Evolutionary conservation across 2,329 filamentous ascomycete genomes (phyloP), one percentile per base, ranked within the genome.

Genomic region (Penicillium verrucosum): DNA sequence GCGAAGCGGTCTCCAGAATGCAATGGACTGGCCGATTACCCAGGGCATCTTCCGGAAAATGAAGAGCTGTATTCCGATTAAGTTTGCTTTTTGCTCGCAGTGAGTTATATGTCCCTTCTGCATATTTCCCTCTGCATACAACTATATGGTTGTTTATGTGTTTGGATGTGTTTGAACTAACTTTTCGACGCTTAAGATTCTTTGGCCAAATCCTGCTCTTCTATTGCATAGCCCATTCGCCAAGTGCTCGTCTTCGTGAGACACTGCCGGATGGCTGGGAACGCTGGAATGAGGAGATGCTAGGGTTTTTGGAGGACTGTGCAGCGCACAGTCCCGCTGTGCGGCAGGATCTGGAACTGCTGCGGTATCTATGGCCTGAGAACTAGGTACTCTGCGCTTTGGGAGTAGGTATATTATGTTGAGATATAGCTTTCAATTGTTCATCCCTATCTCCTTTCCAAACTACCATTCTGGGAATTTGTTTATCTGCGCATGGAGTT

Each of bases 141-240:
- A 7, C 42, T 42, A 9, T 21, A 21, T 21, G 3, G 21, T 21
- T 25, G 3, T 3, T 16, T 18, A 23, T 9, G 5, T 30, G 3
- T n/a, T 29, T 34, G 29, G 8, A 16, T 1, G 4, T 4, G 9
- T 6, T 10, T 1, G 21, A 7, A 30, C 42, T 60, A 29, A 63
- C 38, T 12, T 25, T n/a, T 14, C 8, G 36, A 3, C 29, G 6
- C 30, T 6, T 11, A 11, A 75, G 72, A 43, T 75, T 77, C 61
- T 77, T 77, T 57, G 75, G 75, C 21, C 75, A 77, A 58, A 65
- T 77, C 27, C 68, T 77, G 32, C 68, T 77, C 25, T 77, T 77
- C 58, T 73, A 76, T 55, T 75, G 73, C 49, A 74, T 77, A 47
- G 69, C 73, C 2, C 69, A 75, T 42, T 76, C 74, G 4, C 64